phyloP scores from a whole-genome alignment of 2,329 filamentous ascomycete genomes.

The Ascomycota sp. region DNA sequence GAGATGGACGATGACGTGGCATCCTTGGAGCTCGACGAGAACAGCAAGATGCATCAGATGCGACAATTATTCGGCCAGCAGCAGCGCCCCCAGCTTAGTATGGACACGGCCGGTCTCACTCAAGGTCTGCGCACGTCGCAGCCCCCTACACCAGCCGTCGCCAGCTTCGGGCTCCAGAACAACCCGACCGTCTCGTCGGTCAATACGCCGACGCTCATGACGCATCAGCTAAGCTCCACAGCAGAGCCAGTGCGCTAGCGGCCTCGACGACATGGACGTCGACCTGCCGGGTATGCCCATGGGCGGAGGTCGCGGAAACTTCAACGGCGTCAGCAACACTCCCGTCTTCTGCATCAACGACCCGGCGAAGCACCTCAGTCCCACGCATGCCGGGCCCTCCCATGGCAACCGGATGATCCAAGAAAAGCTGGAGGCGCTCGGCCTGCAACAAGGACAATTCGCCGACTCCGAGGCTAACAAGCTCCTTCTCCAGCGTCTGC shows the following conservation, averaged over 20 bases:
- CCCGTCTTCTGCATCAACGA: slow-evolving; percentile 74
- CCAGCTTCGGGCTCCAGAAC: slow-evolving; percentile 63
- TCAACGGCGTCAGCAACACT: slow-evolving; percentile 88
- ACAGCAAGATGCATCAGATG: slow-evolving; percentile 46
- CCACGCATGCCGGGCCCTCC: too few species aligned
- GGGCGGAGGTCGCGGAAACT: slow-evolving; percentile 41
- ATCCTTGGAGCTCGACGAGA: slow-evolving; percentile 41
- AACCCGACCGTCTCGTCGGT: slow-evolving; percentile 95
- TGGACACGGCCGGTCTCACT: slow-evolving; percentile 55
- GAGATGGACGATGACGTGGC: slow-evolving; percentile 78
- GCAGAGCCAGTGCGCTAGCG: slow-evolving; percentile 32
- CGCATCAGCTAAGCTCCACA: slow-evolving; percentile 51
- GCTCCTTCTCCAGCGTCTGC: slow-evolving; percentile 33
- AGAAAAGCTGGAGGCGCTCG: slow-evolving; percentile 50
- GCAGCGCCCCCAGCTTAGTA: slow-evolving; percentile 50
- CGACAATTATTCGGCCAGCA: slow-evolving; percentile 48
- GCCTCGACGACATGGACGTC: slow-evolving; percentile 48
- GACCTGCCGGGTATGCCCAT: slow-evolving; percentile 43
- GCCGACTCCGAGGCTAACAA: slow-evolving; percentile 55
- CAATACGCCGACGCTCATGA: slow-evolving; percentile 79
- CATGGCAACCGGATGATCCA: slow-evolving; percentile 45
- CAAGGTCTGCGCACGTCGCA: slow-evolving; percentile 72
- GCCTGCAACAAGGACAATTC: slow-evolving; percentile 56
- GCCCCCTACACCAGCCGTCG: slow-evolving; percentile 63
- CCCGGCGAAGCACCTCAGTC: slow-evolving; percentile 42